A percentile compares a stretch with the other conserved stretches of the same genome.
These are phyloP conservation scores for Przewalskia tangutica DNA, from an alignment of 257 asterid genomes.

Conservation along the genomic window DNA sequence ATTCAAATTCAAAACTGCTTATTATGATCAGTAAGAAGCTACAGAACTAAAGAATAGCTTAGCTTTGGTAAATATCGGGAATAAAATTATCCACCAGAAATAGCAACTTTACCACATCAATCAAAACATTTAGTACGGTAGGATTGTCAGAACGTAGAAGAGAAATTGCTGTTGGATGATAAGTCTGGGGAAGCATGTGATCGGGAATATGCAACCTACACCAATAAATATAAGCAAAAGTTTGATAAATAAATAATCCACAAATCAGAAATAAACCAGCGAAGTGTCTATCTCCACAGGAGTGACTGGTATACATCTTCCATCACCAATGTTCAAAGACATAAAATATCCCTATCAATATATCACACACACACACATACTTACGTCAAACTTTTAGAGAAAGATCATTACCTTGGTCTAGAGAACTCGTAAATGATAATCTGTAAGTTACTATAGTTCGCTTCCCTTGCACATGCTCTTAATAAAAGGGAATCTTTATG, in stretches of 20 bases:
- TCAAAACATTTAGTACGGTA: slow-evolving; percentile 64
- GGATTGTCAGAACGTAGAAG: slow-evolving; percentile 60
- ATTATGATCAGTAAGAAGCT: neutral
- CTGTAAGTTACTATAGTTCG: slow-evolving; percentile 46
- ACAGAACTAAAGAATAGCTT: neutral
- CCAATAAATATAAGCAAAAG: slow-evolving; percentile 13
- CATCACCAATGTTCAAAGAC: neutral
- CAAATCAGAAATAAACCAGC: neutral
- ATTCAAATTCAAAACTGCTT: neutral
- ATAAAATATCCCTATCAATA: neutral
- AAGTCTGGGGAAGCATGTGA: slow-evolving; percentile 92
- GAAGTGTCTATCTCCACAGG: neutral
- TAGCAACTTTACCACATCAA: slow-evolving; percentile 60
- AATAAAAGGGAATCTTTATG: slow-evolving; percentile 63
- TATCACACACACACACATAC: slow-evolving; percentile 1
- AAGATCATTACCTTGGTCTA: slow-evolving; percentile 53
- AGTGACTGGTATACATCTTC: neutral
- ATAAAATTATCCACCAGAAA: slow-evolving; percentile 8
- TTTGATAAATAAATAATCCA: slow-evolving; percentile 9
- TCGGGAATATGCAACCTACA: slow-evolving; percentile 69
- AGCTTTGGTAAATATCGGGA: neutral
- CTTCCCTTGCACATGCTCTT: slow-evolving; percentile 79
- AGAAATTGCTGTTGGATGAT: slow-evolving; percentile 72
- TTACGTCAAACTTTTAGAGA: neutral
- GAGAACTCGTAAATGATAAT: slow-evolving; percentile 74